Conservation (phyloP, 306 rosid genomes). For the Chamaecrista fasciculata region DNA sequence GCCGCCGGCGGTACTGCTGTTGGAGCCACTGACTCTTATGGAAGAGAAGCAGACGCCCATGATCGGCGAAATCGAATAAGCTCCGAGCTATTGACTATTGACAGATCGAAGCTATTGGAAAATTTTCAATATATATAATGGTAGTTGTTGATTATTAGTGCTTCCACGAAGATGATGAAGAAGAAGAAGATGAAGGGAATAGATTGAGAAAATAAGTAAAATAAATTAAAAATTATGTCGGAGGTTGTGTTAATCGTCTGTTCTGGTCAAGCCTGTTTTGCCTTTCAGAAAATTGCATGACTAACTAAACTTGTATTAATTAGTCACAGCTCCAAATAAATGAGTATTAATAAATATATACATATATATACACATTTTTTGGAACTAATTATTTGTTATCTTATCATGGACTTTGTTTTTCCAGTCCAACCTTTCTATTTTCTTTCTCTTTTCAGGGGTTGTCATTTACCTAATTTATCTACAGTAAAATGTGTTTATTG, state of each 20-base stretch:
- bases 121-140: constrained; percentile 11
- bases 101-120: constrained; percentile 30
- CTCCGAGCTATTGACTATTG: constrained; percentile 32
- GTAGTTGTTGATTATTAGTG: constrained; percentile 16
- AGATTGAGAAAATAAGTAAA: neutral
- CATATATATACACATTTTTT: no score
- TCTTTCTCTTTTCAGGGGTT: neutral
- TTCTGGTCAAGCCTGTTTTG: neutral
- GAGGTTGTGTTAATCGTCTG: neutral
- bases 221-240: neutral
- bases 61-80: constrained; percentile 1
- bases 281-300: neutral
- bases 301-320: no score
- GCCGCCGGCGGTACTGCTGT: constrained; percentile 39
- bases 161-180: neutral
- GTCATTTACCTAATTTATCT: neutral
- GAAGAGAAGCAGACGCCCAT: constrained; percentile 67
- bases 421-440: neutral
- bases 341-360: no score
- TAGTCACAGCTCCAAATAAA: no score
- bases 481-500: no score
- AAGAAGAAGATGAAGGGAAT: neutral
- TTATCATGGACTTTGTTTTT: neutral
- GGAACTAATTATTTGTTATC: no score
- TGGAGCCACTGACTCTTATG: constrained; percentile 57